Percentiles rank a stretch among this genome's conserved stretches.
Evolutionary conservation across 2,329 filamentous ascomycete species (phyloP).

Genomic region (Fusarium keratoplasticum): DNA sequence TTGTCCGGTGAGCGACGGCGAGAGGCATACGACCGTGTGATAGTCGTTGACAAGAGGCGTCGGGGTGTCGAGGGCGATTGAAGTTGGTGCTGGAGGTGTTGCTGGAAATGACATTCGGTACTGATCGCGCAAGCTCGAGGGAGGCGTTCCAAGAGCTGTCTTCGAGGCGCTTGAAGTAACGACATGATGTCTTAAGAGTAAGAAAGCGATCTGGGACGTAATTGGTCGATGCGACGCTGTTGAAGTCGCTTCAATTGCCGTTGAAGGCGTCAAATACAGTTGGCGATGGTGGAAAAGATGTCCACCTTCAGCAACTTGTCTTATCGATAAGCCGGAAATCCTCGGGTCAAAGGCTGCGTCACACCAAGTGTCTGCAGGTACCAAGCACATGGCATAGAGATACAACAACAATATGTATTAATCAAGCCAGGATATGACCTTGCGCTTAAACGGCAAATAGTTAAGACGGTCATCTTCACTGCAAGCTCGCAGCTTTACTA

Average conservation of each 20-base stretch:
- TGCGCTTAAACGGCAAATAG: neutral
- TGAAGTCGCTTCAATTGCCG: neutral
- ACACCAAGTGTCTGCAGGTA: neutral
- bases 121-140: neutral
- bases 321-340: constrained; percentile 36
- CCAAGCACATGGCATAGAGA: neutral
- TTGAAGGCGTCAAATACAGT: neutral
- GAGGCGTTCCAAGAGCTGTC: neutral
- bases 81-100: neutral
- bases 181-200: constrained; percentile 7
- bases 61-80: neutral
- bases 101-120: constrained; percentile 1
- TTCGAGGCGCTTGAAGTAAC: neutral
- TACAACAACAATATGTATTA: neutral
- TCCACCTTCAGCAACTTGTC: neutral
- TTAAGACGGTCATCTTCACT: neutral
- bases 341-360: neutral
- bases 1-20: neutral
- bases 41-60: constrained; percentile 24
- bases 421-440: neutral
- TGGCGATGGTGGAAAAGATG: constrained; percentile 9
- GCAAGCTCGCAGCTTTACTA: neutral
- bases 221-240: neutral
- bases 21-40: neutral
- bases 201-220: neutral